Percentiles rank a stretch among this genome's conserved stretches.
Evolutionary conservation across 768 basidiomycete species (phyloP).

Genomic region (Phanerochaete carnosa): DNA sequence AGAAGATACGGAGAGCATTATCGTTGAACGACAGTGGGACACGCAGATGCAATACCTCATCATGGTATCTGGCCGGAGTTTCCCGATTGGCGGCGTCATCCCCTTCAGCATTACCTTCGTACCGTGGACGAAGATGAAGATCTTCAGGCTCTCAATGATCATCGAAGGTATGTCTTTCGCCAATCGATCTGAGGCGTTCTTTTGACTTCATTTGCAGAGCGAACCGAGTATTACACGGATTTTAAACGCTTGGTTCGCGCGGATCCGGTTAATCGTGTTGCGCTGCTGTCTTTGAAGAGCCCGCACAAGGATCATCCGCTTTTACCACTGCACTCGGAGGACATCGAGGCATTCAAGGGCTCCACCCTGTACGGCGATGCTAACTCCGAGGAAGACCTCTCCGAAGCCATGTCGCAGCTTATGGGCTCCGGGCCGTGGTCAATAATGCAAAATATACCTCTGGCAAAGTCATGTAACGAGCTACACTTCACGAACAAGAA

Average conservation of each 20-base stretch:
- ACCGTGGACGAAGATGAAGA: constrained; percentile 80
- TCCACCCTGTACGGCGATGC: constrained; percentile 64
- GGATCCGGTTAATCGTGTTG: constrained; percentile 57
- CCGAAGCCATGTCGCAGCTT: constrained; percentile 53
- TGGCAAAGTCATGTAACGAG: constrained; percentile 61
- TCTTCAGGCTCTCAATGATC: constrained; percentile 67
- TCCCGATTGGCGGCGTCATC: constrained; percentile 79
- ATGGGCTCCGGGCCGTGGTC: constrained; percentile 90
- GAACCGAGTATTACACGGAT: constrained; percentile 75
- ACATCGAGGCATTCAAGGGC: constrained; percentile 53
- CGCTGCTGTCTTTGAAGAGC: constrained; percentile 61
- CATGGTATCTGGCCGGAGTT: constrained; percentile 67
- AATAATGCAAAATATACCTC: constrained; percentile 61
- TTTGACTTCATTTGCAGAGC: constrained; percentile 48
- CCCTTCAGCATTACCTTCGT: constrained; percentile 78
- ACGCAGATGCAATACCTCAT: constrained; percentile 81
- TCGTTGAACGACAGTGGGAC: constrained; percentile 91
- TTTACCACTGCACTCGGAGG: constrained; percentile 75
- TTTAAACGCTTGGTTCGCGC: constrained; percentile 65
- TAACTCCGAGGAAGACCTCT: constrained; percentile 45
- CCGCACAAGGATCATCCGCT: constrained; percentile 48
- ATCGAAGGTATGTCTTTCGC: constrained; percentile 64
- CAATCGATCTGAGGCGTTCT: neutral
- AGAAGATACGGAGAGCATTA: constrained; percentile 79
- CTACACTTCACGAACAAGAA: constrained; percentile 83